Base-by-base conservation (phyloP, 1,139 yeast genomes). In the Scheffersomyces lignicola region DNA sequence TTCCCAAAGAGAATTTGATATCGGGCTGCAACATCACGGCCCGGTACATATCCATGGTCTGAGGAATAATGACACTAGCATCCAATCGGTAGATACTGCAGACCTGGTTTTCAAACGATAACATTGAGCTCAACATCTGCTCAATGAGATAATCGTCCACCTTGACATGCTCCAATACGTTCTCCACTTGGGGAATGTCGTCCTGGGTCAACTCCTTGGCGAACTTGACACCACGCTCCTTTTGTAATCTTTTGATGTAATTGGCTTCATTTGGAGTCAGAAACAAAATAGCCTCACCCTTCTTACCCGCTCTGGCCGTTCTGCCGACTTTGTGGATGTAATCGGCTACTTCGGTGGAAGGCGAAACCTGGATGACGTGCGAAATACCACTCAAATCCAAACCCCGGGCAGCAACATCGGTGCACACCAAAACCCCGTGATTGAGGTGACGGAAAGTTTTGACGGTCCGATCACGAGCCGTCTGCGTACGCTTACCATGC, bases 351-450 rank as follows among this genome's bases (percentile, higher is more conserved):
- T 83, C 88, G 30, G 73, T 62, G 44, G 94, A 87, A n/a, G 83
- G 73, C 46, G 88, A 83, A 39, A 85, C 59, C 63, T 89, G 96
- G 51, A 84, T 65, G 36, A 89, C 96, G 51, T 86, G 84, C 18
- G 86, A 65, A 22, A 92, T 94, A 49, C 78, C 79, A 33, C 89
- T 90, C 72, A 89, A 85, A 65, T 89, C 96, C 81, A 92, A 81
- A 51, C 98, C 97, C 65, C 97, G 80, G 3, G 97, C 97, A 44
- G 92, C 95, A 37, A 92, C 97, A 62, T 90, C 96, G 2, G 96
- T 87, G 31, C 95, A 83, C 33, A 90, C 76, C 37, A 90, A 69
- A 28, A 90, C 54, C 37, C 86, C 83, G 18, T 66, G 61, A 26
- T 61, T 52, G 20, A 69, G 52, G 29, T 52, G 57, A 53, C 83